Percentiles rank a stretch among this genome's conserved stretches.
Conservation (phyloP, 106 monocot species). For the Platanthera zijinensis region DNA sequence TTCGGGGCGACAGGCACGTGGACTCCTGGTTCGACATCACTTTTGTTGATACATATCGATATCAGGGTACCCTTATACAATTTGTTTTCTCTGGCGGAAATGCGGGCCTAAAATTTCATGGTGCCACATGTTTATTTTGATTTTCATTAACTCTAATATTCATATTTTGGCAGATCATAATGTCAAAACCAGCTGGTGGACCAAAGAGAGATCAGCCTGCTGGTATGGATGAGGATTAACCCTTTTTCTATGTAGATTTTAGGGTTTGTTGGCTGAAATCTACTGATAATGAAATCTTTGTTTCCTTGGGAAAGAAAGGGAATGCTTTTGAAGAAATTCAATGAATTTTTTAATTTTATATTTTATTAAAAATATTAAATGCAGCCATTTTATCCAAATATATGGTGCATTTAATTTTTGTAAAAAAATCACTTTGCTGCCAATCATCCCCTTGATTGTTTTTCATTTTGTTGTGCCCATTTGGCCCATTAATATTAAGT, state of each 20-base stretch:
- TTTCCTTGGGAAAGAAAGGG: background rate
- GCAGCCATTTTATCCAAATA: background rate
- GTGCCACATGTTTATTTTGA: background rate
- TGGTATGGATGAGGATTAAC: constrained; percentile 76
- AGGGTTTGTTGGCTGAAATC: background rate
- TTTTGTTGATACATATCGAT: no score
- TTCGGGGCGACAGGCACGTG: no score
- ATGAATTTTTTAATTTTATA: background rate
- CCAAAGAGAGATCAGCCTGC: constrained; percentile 74
- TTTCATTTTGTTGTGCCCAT: background rate
- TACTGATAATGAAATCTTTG: background rate
- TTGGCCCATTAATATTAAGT: background rate
- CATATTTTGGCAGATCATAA: constrained; percentile 65
- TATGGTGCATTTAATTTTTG: background rate
- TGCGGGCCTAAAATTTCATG: no score
- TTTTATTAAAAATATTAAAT: background rate
- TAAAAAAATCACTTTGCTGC: background rate
- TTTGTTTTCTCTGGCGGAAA: no score
- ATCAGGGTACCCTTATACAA: no score
- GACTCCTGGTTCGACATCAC: no score
- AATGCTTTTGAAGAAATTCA: background rate
- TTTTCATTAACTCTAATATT: background rate
- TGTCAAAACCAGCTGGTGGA: constrained; percentile 93
- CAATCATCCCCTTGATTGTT: background rate
- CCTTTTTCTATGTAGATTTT: background rate